These are phyloP conservation scores for Xylariaceae sp. DNA, from an alignment of 2,329 filamentous ascomycete genomes.

Conservation along the genomic window DNA sequence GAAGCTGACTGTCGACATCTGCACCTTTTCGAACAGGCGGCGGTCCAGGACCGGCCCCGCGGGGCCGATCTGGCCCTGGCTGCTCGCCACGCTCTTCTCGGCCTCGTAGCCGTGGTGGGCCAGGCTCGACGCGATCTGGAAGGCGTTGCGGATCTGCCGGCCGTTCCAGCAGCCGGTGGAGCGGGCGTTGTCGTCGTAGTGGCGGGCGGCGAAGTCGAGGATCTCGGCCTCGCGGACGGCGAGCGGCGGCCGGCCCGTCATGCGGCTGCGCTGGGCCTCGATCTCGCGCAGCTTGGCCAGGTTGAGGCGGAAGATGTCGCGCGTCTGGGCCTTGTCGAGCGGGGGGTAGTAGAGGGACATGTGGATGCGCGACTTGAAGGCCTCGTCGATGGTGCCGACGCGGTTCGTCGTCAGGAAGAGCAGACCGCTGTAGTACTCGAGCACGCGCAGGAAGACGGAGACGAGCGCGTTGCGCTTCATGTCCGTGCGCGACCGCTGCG, in stretches of 20 bases:
- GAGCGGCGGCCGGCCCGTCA: conserved; percentile 28
- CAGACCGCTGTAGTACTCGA: conserved; percentile 34
- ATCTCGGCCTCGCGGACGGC: conserved; percentile 28
- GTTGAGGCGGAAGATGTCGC: conserved; percentile 34
- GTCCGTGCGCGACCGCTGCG: conserved; percentile 22
- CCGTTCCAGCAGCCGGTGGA: conserved; percentile 25
- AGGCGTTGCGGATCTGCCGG: conserved; percentile 28
- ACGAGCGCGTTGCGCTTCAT: conserved; percentile 28
- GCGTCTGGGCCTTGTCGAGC: conserved; percentile 29
- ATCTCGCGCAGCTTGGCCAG: conserved; percentile 30
- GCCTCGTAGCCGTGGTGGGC: conserved; percentile 29
- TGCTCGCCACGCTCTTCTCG: conserved; percentile 21
- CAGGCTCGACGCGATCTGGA: conserved; percentile 28
- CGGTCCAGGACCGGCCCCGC: conserved; percentile 30
- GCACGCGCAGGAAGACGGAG: conserved; percentile 30
- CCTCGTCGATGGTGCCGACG: conserved; percentile 35
- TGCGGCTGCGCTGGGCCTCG: conserved; percentile 25
- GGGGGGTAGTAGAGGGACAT: conserved; percentile 30
- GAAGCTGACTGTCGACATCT: conserved; percentile 35
- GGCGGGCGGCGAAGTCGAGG: conserved; percentile 27
- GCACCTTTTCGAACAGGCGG: conserved; percentile 32
- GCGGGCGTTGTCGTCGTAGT: conserved; percentile 24
- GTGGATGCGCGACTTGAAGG: conserved; percentile 35
- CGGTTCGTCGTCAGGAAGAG: conserved; percentile 38
- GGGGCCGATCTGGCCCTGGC: conserved; percentile 26